These are phyloP conservation scores for Aspergillus awamori DNA, from an alignment of 2,329 filamentous ascomycete genomes.

Conservation along the genomic window DNA sequence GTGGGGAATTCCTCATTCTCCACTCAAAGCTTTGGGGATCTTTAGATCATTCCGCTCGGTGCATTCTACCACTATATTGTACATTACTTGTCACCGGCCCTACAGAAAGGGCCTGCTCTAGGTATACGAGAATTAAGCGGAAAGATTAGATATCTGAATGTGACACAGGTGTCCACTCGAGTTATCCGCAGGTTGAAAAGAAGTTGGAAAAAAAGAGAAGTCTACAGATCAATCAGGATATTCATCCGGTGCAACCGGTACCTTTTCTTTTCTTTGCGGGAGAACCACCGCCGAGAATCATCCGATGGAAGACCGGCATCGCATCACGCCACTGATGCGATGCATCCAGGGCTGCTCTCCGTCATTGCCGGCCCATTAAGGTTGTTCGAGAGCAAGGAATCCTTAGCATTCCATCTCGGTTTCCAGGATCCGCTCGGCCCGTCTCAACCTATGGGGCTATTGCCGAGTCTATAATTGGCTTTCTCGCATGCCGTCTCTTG, in stretches of 20 bases:
- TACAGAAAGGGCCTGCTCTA: not conserved
- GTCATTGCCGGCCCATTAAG: not conserved
- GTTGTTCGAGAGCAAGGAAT: not conserved
- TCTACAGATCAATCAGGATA: no score
- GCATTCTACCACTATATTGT: not conserved
- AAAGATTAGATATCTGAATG: not conserved
- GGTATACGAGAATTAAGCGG: not conserved
- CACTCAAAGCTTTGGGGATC: not conserved
- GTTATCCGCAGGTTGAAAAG: not conserved
- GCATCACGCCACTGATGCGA: constrained; percentile 4
- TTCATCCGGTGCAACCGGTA: not conserved
- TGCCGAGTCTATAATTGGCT: constrained; percentile 4
- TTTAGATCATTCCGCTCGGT: not conserved
- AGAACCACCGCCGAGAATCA: constrained; percentile 2
- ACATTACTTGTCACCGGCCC: not conserved
- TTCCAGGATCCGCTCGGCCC: not conserved
- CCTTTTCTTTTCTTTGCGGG: not conserved
- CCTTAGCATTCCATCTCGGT: not conserved
- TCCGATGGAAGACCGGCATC: not conserved
- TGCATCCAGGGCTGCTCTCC: not conserved
- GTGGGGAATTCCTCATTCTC: not conserved
- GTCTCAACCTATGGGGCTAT: constrained; percentile 1
- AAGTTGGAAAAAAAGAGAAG: not conserved
- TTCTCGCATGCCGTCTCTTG: not conserved
- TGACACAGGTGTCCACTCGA: not conserved